Evolutionary conservation across 2,329 filamentous ascomycete genomes (phyloP).

Genomic region (Akanthomyces dipterigenus): DNA sequence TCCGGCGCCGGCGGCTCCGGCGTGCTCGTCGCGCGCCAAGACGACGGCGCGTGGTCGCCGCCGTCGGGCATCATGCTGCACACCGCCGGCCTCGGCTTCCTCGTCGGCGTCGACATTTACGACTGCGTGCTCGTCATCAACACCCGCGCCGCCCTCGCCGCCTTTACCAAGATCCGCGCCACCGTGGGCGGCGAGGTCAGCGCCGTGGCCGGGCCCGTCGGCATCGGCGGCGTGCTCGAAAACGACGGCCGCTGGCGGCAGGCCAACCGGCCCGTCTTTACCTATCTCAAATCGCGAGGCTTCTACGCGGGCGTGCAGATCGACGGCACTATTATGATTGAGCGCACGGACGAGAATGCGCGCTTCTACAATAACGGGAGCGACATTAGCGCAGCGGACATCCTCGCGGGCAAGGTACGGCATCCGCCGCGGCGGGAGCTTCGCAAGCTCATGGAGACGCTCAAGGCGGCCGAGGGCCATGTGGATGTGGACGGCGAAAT

Average conservation of each 20-base stretch:
- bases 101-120: conserved; percentile 80
- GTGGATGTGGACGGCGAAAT: conserved; percentile 25
- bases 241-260: conserved; percentile 40
- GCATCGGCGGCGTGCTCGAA: conserved; percentile 68
- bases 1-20: conserved; percentile 62
- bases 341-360: conserved; percentile 82
- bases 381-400: conserved; percentile 36
- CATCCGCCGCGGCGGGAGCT: conserved; percentile 23
- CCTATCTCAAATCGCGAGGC: conserved; percentile 81
- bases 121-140: conserved; percentile 87
- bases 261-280: conserved; percentile 49
- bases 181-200: conserved; percentile 74
- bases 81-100: conserved; percentile 71
- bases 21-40: conserved; percentile 53
- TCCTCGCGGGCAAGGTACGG: conserved; percentile 40
- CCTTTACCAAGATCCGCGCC: conserved; percentile 68
- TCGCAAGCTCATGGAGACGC: conserved; percentile 27
- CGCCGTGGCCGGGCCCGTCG: conserved; percentile 62
- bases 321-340: conserved; percentile 80
- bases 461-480: conserved; percentile 28
- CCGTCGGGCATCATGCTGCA: conserved; percentile 79
- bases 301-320: conserved; percentile 83
- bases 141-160: conserved; percentile 64
- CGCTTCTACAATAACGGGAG: conserved; percentile 66
- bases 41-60: conserved; percentile 67